Conservation (phyloP, 2,329 filamentous ascomycete genomes). For the Phialophora chinensis region DNA sequence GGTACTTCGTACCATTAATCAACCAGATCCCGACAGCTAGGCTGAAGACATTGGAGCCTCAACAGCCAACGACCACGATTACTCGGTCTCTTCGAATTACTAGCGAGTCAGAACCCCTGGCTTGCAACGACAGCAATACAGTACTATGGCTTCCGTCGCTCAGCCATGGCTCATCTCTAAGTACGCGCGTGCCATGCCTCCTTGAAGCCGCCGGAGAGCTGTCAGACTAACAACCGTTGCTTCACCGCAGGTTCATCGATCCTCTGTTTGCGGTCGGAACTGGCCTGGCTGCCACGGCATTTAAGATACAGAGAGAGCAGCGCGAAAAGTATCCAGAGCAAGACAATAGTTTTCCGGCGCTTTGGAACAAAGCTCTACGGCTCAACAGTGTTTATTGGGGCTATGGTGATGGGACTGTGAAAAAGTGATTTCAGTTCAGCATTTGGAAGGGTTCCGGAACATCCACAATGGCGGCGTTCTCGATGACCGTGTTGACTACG, state of each 20-base stretch:
- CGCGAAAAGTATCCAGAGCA: conserved; percentile 52
- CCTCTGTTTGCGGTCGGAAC: conserved; percentile 62
- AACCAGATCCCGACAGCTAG: background rate
- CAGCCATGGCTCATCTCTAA: conserved; percentile 51
- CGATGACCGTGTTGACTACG: background rate
- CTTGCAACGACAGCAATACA: background rate
- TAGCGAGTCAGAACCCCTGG: background rate
- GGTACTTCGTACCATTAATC: no score
- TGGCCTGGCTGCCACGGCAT: conserved; percentile 58
- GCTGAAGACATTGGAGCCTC: background rate
- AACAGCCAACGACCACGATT: background rate
- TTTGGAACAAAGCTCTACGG: conserved; percentile 35
- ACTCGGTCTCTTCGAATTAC: background rate
- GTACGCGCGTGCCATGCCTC: conserved; percentile 38
- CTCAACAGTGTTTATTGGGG: conserved; percentile 36
- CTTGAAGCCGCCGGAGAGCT: background rate
- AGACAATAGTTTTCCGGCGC: conserved; percentile 41
- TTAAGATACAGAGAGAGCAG: conserved; percentile 62
- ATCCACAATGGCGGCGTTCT: background rate
- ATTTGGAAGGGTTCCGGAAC: background rate
- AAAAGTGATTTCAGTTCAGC: background rate
- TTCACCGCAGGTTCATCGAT: conserved; percentile 53
- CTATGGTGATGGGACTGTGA: background rate
- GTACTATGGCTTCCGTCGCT: conserved; percentile 34
- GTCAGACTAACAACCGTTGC: background rate